phyloP scores from a whole-genome alignment of 305 asterid genomes.

The Ajuga reptans region DNA sequence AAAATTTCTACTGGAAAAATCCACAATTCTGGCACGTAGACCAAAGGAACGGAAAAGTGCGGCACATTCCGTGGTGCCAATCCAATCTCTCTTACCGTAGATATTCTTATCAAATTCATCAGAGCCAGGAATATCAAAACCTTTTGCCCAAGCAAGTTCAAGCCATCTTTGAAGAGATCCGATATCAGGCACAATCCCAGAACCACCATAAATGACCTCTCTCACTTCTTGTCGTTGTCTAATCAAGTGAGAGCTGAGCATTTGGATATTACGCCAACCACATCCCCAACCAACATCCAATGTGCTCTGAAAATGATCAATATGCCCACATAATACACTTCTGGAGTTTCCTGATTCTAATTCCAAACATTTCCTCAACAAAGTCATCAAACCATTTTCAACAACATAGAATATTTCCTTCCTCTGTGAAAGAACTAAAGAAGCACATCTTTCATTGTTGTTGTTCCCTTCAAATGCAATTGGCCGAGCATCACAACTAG shows the following conservation, averaged over 20 bases:
- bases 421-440: conserved; percentile 35
- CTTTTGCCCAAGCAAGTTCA: conserved; percentile 73
- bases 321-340: conserved; percentile 50
- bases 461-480: conserved; percentile 19
- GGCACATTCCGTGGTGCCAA: conserved; percentile 89
- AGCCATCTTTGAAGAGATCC: conserved; percentile 76
- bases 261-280: conserved; percentile 96
- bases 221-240: conserved; percentile 51
- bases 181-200: conserved; percentile 66
- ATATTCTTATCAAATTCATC: conserved; percentile 52
- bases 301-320: conserved; percentile 72
- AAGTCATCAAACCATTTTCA: conserved; percentile 45
- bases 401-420: conserved; percentile 37
- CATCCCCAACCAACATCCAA: conserved; percentile 87
- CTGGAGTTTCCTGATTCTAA: conserved; percentile 39
- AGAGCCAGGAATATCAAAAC: conserved; percentile 64
- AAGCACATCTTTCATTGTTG: conserved; percentile 25
- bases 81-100: conserved; percentile 64
- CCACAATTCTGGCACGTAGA: conserved; percentile 73
- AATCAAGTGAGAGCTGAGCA: conserved; percentile 84
- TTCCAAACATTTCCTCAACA: conserved; percentile 58
- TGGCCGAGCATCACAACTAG: conserved; percentile 19
- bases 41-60: conserved; percentile 80
- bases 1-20: conserved; percentile 42
- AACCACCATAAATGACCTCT: conserved; percentile 61